Conservation (phyloP, 2,329 filamentous ascomycete species). For the Aspergillaceae sp. region DNA sequence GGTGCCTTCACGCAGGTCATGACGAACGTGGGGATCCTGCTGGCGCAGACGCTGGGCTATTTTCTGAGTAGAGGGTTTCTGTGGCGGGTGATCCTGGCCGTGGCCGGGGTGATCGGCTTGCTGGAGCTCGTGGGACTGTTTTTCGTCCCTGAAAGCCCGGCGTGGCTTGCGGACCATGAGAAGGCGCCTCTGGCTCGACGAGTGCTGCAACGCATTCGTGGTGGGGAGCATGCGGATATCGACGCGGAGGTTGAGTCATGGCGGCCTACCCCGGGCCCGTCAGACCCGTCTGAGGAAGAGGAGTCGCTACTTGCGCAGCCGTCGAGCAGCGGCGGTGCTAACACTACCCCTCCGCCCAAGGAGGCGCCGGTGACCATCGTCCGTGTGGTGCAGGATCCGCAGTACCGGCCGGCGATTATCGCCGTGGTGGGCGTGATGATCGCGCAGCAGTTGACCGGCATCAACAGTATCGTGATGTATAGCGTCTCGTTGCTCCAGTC, state of each 20-base stretch:
- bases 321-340: slow-evolving; percentile 39
- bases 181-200: slow-evolving; percentile 53
- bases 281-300: slow-evolving; percentile 49
- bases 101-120: slow-evolving; percentile 60
- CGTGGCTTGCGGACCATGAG: slow-evolving; percentile 68
- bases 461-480: slow-evolving; percentile 99
- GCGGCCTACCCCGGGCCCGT: slow-evolving; percentile 23
- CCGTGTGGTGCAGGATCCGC: slow-evolving; percentile 56
- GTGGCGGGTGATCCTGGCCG: slow-evolving; percentile 76
- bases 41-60: slow-evolving; percentile 74
- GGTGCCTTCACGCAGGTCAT: slow-evolving; percentile 77
- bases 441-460: slow-evolving; percentile 83
- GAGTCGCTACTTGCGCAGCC: slow-evolving; percentile 53
- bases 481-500: slow-evolving; percentile 79
- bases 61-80: slow-evolving; percentile 71
- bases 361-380: slow-evolving; percentile 60
- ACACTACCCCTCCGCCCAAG: slow-evolving; percentile 48
- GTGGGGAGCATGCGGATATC: slow-evolving; percentile 54
- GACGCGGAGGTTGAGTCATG: slow-evolving; percentile 61
- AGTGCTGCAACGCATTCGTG: slow-evolving; percentile 67
- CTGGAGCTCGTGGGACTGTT: slow-evolving; percentile 62
- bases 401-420: slow-evolving; percentile 64
- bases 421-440: slow-evolving; percentile 87
- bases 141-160: slow-evolving; percentile 76
- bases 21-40: slow-evolving; percentile 82